Evolutionary conservation across 129 eudicot species (phyloP).

Genomic region (Logfia minima): DNA sequence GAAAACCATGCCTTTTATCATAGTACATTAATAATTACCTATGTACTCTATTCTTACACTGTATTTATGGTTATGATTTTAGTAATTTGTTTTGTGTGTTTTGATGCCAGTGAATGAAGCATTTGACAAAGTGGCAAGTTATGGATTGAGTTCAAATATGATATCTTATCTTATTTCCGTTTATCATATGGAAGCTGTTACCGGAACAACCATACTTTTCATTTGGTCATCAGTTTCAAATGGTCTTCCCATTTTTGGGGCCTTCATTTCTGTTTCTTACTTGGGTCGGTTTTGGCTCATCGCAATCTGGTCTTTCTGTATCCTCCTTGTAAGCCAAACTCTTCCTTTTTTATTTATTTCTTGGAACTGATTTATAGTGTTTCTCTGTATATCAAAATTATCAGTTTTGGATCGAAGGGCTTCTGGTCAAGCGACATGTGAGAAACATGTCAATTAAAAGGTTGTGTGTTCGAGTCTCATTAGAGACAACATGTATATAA

Average conservation of each 20-base stretch:
- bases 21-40: conserved; percentile 10
- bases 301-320: conserved; percentile 34
- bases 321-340: conserved; percentile 26
- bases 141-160: conserved; percentile 43
- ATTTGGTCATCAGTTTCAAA: conserved; percentile 34
- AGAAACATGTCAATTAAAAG: too few species aligned
- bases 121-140: conserved; percentile 44
- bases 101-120: conserved; percentile 33
- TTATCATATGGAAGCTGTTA: conserved; percentile 42
- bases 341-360: not conserved
- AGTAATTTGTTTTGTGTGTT: not conserved
- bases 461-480: too few species aligned
- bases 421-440: too few species aligned
- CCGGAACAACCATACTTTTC: conserved; percentile 26
- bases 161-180: conserved; percentile 40
- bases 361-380: not conserved
- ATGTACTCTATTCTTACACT: not conserved
- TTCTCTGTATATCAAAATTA: not conserved
- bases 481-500: too few species aligned
- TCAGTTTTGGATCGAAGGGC: too few species aligned
- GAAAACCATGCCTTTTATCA: conserved; percentile 42
- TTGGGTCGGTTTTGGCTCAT: conserved; percentile 56
- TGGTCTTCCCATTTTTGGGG: conserved; percentile 43
- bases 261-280: conserved; percentile 40
- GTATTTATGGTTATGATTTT: not conserved